phyloP scores from a whole-genome alignment of 2,329 filamentous ascomycete species.

The Raffaelea arxii region DNA sequence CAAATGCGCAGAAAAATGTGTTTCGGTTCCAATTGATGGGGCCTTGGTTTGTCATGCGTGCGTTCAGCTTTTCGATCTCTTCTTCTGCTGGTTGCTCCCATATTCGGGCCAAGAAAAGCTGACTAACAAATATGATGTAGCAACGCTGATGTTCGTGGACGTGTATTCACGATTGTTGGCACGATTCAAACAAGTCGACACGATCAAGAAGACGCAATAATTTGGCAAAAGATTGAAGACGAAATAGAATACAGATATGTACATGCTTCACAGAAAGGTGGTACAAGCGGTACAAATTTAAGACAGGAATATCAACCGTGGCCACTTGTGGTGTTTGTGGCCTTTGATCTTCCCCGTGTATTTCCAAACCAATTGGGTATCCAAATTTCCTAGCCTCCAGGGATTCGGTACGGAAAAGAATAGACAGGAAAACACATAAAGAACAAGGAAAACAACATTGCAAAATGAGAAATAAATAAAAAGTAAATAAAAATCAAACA shows the following conservation, averaged over 20 bases:
- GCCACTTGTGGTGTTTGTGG: too few species aligned
- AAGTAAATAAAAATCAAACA: neutral
- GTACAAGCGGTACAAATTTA: too few species aligned
- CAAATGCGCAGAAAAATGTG: constrained; percentile 30
- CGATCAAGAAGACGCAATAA: constrained; percentile 32
- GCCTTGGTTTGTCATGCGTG: constrained; percentile 43
- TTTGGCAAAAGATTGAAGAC: neutral
- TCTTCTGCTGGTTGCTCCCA: constrained; percentile 2
- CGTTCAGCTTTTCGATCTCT: constrained; percentile 19
- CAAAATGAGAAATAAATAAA: too few species aligned
- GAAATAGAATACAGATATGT: neutral
- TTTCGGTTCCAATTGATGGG: constrained; percentile 40
- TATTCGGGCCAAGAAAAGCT: too few species aligned
- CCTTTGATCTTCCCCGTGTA: too few species aligned
- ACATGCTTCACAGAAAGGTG: neutral
- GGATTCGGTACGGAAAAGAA: too few species aligned
- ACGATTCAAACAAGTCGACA: constrained; percentile 25
- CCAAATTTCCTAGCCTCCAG: too few species aligned
- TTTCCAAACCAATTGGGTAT: too few species aligned
- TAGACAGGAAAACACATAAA: too few species aligned
- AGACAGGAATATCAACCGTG: too few species aligned
- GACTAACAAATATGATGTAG: constrained; percentile 20
- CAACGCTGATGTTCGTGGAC: constrained; percentile 39
- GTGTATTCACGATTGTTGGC: constrained; percentile 43
- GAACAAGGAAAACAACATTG: too few species aligned